Conservation (phyloP, 2,329 filamentous ascomycete species). For the Periglandula ipomoeae region DNA sequence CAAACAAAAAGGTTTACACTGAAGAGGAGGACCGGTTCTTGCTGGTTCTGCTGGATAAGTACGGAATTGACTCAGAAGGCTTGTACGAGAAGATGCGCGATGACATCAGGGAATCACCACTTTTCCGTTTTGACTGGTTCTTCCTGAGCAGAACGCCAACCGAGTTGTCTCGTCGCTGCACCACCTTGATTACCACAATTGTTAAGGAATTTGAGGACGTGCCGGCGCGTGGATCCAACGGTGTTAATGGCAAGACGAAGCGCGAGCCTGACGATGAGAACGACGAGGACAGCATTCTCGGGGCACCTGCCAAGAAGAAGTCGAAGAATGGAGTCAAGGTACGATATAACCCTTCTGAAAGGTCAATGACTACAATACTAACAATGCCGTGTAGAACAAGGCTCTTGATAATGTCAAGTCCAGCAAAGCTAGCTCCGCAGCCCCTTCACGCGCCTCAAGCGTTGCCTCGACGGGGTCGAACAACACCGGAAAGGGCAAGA, state of each 20-base stretch:
- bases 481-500: conserved; percentile 37
- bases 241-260: conserved; percentile 60
- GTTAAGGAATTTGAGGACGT: conserved; percentile 84
- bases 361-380: conserved; percentile 1
- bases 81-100: conserved; percentile 94
- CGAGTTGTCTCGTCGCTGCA: conserved; percentile 86
- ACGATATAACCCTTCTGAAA: conserved; percentile 11
- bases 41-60: conserved; percentile 83
- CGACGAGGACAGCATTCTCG: conserved; percentile 71
- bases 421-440: conserved; percentile 66
- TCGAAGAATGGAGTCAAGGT: conserved; percentile 83
- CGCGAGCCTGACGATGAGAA: conserved; percentile 73
- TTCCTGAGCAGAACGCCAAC: conserved; percentile 90
- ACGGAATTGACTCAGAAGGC: conserved; percentile 82
- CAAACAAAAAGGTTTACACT: conserved; percentile 99
- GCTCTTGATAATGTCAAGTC: conserved; percentile 80
- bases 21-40: conserved; percentile 97
- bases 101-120: conserved; percentile 85
- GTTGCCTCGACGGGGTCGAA: conserved; percentile 65
- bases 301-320: conserved; percentile 82
- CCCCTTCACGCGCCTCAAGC: conserved; percentile 78
- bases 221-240: conserved; percentile 45
- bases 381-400: conserved; percentile 61
- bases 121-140: conserved; percentile 99
- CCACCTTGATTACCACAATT: conserved; percentile 87